Conservation (phyloP, 202 grass and related monocot genomes). For the Cymbopogon flexuosus region DNA sequence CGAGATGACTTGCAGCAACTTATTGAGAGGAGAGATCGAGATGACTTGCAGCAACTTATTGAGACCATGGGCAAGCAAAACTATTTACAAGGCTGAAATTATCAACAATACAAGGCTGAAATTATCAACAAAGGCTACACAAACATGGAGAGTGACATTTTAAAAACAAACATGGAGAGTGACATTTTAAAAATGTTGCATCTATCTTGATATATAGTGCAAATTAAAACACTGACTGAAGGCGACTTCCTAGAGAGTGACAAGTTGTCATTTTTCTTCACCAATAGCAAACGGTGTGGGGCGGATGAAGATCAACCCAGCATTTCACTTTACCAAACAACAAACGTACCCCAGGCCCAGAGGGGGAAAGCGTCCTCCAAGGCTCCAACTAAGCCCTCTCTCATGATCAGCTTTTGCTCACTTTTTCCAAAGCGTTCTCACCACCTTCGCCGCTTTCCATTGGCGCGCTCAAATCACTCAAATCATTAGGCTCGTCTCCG, state of each 20-base stretch:
- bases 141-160: no score
- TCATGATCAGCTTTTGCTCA: slow-evolving; percentile 15
- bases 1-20: background rate
- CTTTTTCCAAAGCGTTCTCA: slow-evolving; percentile 20
- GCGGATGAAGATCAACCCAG: background rate
- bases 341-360: background rate
- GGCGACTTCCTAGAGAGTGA: background rate
- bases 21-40: background rate
- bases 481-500: slow-evolving; percentile 23
- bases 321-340: background rate
- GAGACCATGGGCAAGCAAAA: background rate
- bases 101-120: background rate
- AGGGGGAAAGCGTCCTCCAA: background rate
- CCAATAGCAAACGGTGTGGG: background rate
- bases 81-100: background rate
- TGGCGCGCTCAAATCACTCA: slow-evolving; percentile 8
- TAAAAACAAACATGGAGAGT: no score
- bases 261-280: background rate
- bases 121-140: background rate
- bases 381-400: background rate
- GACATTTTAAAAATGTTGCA: background rate
- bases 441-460: slow-evolving; percentile 33
- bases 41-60: background rate
- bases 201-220: background rate
- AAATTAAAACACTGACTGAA: background rate